These are phyloP conservation scores for Astragalus membranaceus DNA, from an alignment of 306 rosid genomes.

Conservation along the genomic window DNA sequence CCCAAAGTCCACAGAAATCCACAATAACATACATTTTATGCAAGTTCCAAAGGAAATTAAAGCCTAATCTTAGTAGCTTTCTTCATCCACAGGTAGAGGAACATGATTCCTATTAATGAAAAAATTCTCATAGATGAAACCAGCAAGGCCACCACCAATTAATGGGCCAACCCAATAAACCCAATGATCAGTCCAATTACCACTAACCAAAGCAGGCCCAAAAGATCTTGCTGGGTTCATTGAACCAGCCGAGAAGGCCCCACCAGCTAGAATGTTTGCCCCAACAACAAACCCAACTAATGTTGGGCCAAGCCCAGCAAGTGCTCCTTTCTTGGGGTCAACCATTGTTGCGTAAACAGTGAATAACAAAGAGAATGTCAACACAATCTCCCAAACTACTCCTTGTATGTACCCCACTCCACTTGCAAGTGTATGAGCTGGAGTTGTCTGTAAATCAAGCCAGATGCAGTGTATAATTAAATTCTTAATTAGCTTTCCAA, in stretches of 20 bases:
- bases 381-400: conserved; percentile 70
- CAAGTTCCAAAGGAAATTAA: background rate
- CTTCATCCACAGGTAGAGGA: conserved; percentile 37
- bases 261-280: conserved; percentile 83
- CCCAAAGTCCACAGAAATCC: background rate
- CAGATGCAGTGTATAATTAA: background rate
- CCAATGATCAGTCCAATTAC: conserved; percentile 88
- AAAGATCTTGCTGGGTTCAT: conserved; percentile 93
- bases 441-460: conserved; percentile 30
- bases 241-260: conserved; percentile 68
- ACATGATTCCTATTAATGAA: conserved; percentile 53
- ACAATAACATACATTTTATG: background rate
- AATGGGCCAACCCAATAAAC: conserved; percentile 97
- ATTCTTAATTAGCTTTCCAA: background rate
- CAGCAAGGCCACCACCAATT: conserved; percentile 81
- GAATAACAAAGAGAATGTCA: conserved; percentile 74
- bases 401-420: conserved; percentile 76
- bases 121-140: conserved; percentile 63
- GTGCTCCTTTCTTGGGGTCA: conserved; percentile 72
- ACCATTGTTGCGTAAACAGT: conserved; percentile 76
- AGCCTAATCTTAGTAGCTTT: background rate
- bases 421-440: conserved; percentile 61
- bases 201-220: conserved; percentile 79
- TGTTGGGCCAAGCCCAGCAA: conserved; percentile 65
- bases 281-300: conserved; percentile 76